phyloP scores from a whole-genome alignment of 306 rosid species.

The Notholithocarpus densiflorus region DNA sequence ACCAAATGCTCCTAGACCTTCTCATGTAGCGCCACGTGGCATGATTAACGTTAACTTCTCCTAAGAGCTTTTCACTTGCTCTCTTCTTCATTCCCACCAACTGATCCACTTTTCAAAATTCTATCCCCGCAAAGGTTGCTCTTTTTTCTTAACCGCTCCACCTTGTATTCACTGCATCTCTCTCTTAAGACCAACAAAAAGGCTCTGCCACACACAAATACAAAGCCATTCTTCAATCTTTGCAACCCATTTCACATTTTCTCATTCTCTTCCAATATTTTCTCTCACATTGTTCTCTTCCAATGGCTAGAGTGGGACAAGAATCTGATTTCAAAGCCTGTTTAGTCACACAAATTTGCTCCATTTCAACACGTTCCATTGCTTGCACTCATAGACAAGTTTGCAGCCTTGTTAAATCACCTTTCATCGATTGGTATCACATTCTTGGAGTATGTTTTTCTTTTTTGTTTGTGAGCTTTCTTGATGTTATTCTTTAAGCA shows the following conservation, averaged over 20 bases:
- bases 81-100: slow-evolving; percentile 44
- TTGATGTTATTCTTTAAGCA: not conserved
- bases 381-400: slow-evolving; percentile 54
- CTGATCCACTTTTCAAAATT: slow-evolving; percentile 53
- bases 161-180: slow-evolving; percentile 23
- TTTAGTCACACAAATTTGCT: slow-evolving; percentile 69
- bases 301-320: slow-evolving; percentile 43
- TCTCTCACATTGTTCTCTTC: not conserved
- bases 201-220: not conserved
- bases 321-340: slow-evolving; percentile 60
- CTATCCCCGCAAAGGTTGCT: slow-evolving; percentile 52
- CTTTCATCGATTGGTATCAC: slow-evolving; percentile 84
- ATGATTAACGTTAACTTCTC: slow-evolving; percentile 36
- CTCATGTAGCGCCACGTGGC: slow-evolving; percentile 38
- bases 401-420: slow-evolving; percentile 25
- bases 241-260: slow-evolving; percentile 33
- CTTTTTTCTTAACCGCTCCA: slow-evolving; percentile 70
- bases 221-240: slow-evolving; percentile 22
- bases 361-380: slow-evolving; percentile 49
- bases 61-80: slow-evolving; percentile 4
- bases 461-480: not conserved
- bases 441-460: slow-evolving; percentile 67
- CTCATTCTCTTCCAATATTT: slow-evolving; percentile 19
- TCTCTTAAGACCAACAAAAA: not conserved
- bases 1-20: slow-evolving; percentile 12